These are phyloP conservation scores for Wallacemonas collosoma DNA, from an alignment of 208 protist species.

Conservation along the genomic window DNA sequence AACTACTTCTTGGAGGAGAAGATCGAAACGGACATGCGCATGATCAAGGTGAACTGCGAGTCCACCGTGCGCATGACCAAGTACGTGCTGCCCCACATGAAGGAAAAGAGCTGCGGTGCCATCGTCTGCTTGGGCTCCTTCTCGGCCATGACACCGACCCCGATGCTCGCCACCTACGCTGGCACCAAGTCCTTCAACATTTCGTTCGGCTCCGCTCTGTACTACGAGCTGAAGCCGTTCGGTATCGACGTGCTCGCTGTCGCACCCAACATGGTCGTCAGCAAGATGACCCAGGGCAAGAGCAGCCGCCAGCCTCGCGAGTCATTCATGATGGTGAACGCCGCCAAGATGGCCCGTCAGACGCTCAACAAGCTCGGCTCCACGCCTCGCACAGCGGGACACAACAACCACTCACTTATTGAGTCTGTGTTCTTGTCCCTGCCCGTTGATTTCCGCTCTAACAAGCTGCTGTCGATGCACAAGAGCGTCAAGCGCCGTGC, in stretches of 20 bases:
- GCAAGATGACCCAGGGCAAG: constrained; percentile 76
- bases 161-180: constrained; percentile 85
- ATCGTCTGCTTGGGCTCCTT: constrained; percentile 83
- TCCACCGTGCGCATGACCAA: constrained; percentile 82
- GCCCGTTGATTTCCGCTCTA: constrained; percentile 6
- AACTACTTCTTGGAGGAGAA: constrained; percentile 90
- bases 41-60: constrained; percentile 91
- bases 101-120: constrained; percentile 57
- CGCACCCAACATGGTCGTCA: constrained; percentile 82
- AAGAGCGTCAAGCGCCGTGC: too few species aligned
- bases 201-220: constrained; percentile 58
- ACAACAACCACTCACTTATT: constrained; percentile 70
- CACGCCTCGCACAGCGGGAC: constrained; percentile 41
- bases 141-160: constrained; percentile 64
- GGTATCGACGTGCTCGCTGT: constrained; percentile 71
- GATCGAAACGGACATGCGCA: constrained; percentile 48
- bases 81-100: constrained; percentile 77
- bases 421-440: constrained; percentile 32
- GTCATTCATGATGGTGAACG: constrained; percentile 72
- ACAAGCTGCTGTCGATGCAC: too few species aligned
- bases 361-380: constrained; percentile 71
- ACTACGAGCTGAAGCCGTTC: constrained; percentile 65
- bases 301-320: constrained; percentile 65
- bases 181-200: constrained; percentile 89
- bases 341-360: constrained; percentile 66